These are phyloP conservation scores for Achlya hypogyna DNA, from an alignment of 352 stramenopile species.

Conservation along the genomic window DNA sequence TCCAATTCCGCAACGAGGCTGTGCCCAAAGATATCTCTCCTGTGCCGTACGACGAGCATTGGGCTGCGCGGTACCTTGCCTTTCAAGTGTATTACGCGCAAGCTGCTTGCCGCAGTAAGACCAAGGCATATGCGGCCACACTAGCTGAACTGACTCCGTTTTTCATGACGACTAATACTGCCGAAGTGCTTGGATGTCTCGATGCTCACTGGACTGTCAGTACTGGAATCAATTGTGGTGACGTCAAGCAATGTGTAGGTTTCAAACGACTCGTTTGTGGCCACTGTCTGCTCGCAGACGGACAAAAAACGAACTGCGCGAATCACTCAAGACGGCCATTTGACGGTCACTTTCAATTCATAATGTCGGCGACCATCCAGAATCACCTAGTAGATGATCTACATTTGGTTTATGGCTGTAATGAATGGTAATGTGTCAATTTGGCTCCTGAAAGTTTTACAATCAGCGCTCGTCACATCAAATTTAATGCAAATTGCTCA, in stretches of 20 bases:
- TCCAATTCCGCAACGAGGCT: constrained; percentile 51
- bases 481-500: too few species aligned
- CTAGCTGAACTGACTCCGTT: constrained; percentile 27
- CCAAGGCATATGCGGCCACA: constrained; percentile 28
- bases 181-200: neutral
- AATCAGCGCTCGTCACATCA: too few species aligned
- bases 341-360: neutral
- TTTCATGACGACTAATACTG: constrained; percentile 20
- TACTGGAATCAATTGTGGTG: neutral
- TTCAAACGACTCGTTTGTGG: neutral
- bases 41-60: constrained; percentile 36
- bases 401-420: too few species aligned
- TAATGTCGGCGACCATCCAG: too few species aligned
- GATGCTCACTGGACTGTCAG: neutral
- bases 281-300: neutral
- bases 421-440: too few species aligned
- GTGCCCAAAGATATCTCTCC: constrained; percentile 4
- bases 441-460: too few species aligned
- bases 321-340: neutral
- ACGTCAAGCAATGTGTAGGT: neutral
- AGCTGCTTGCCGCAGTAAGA: constrained; percentile 27
- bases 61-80: constrained; percentile 35
- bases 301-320: neutral
- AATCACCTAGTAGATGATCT: too few species aligned
- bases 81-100: constrained; percentile 71